Conservation (phyloP, 495 filamentous ascomycete genomes). For the Aspergillus coremiiformis region DNA sequence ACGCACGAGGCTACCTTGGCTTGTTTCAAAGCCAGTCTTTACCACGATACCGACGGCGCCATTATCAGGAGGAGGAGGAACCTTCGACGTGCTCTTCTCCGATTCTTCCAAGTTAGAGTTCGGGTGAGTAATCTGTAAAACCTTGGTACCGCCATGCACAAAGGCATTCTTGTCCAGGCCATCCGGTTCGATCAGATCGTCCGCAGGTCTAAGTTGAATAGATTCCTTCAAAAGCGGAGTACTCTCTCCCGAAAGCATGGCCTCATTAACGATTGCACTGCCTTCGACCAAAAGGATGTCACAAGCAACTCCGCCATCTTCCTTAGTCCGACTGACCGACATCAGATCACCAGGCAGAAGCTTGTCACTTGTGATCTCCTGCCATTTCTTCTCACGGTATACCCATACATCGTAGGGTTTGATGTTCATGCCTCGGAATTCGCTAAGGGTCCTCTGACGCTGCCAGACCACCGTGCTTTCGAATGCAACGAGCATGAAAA, state of each 20-base stretch:
- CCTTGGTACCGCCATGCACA: conserved; percentile 94
- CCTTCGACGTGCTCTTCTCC: conserved; percentile 59
- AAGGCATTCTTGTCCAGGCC: conserved; percentile 94
- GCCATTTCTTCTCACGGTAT: conserved; percentile 77
- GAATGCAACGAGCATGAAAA: conserved; percentile 96
- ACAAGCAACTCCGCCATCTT: conserved; percentile 93
- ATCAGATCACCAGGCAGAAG: conserved; percentile 94
- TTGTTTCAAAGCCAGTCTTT: conserved; percentile 98
- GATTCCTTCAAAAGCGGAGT: conserved; percentile 96
- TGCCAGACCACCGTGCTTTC: conserved; percentile 99
- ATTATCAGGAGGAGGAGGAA: conserved; percentile 75
- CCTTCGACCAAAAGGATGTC: conserved; percentile 95
- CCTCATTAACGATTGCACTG: conserved; percentile 96
- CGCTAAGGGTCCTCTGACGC: conserved; percentile 88
- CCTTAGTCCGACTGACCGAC: conserved; percentile 89
- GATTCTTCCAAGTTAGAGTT: conserved; percentile 59
- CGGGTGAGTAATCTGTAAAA: conserved; percentile 86
- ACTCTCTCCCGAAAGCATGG: conserved; percentile 97
- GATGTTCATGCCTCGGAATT: conserved; percentile 99
- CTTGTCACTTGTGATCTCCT: conserved; percentile 84
- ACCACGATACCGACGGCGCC: conserved; percentile 90
- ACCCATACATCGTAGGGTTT: conserved; percentile 94
- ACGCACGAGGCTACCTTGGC: conserved; percentile 91
- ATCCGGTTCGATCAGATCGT: conserved; percentile 81
- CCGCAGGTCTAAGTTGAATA: conserved; percentile 77